phyloP scores from a whole-genome alignment of 106 monocot species.

The Vanilla planifolia region DNA sequence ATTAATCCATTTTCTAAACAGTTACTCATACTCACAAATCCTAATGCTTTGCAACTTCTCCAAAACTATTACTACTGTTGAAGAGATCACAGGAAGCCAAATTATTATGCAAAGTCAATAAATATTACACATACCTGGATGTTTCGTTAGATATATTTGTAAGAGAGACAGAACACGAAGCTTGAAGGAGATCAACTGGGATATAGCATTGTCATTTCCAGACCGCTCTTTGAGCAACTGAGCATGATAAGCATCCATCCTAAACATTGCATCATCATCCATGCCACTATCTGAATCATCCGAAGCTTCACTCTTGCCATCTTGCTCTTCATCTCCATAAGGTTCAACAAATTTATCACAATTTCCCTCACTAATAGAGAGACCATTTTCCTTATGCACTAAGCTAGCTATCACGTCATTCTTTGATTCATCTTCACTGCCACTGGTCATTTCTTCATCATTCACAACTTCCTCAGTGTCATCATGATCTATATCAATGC shows the following conservation, averaged over 20 bases:
- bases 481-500: slow-evolving; percentile 28
- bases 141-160: slow-evolving; percentile 77
- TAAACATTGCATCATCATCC: slow-evolving; percentile 98
- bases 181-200: slow-evolving; percentile 76
- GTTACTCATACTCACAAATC: no score
- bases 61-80: no score
- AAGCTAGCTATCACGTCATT: slow-evolving; percentile 6
- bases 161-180: slow-evolving; percentile 82
- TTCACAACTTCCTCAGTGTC: slow-evolving; percentile 11
- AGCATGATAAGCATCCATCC: slow-evolving; percentile 65
- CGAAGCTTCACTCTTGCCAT: slow-evolving; percentile 19
- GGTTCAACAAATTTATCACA: slow-evolving; percentile 9
- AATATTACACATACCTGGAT: slow-evolving; percentile 50
- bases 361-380: slow-evolving; percentile 21
- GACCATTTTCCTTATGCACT: slow-evolving; percentile 2
- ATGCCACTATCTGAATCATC: slow-evolving; percentile 61
- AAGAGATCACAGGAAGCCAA: no score
- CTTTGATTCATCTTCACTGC: slow-evolving; percentile 23
- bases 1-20: no score
- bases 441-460: slow-evolving; percentile 12
- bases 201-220: slow-evolving; percentile 50
- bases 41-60: no score
- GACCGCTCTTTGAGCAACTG: slow-evolving; percentile 67
- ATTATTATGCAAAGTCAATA: background rate
- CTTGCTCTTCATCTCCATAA: slow-evolving; percentile 18